A percentile compares a stretch with the other conserved stretches of the same genome.
phyloP scores from a whole-genome alignment of 441 rosid genomes.

The Adansonia rubrostipa region DNA sequence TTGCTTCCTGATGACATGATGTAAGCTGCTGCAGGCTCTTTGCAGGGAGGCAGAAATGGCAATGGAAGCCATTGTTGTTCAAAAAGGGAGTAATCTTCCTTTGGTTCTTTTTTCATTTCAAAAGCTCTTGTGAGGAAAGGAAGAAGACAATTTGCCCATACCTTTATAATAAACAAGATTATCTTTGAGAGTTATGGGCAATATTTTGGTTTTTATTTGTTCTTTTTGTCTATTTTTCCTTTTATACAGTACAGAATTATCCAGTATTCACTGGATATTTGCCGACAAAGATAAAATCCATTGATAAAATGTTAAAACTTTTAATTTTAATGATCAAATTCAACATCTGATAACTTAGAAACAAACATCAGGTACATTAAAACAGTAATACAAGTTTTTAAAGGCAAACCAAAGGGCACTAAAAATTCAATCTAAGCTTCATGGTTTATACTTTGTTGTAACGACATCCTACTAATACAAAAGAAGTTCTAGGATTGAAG shows the following conservation, averaged over 20 bases:
- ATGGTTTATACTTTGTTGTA: not conserved
- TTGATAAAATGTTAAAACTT: too few relatives aligned
- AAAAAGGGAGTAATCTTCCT: not conserved
- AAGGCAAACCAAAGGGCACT: not conserved
- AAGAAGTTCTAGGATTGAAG: not conserved
- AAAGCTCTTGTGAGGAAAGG: not conserved
- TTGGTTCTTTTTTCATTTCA: constrained; percentile 6
- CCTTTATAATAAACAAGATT: constrained; percentile 38
- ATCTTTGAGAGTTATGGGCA: constrained; percentile 43
- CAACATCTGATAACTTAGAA: not conserved
- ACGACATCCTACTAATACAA: not conserved
- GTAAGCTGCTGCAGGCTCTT: constrained; percentile 31
- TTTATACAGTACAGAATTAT: not conserved
- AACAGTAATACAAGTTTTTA: not conserved
- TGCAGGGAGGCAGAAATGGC: constrained; percentile 53
- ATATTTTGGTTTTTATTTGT: not conserved
- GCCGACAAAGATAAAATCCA: not conserved
- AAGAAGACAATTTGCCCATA: constrained; percentile 40
- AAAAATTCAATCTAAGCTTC: not conserved
- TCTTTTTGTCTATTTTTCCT: constrained; percentile 1
- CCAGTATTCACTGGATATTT: not conserved
- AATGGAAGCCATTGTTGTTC: constrained; percentile 46
- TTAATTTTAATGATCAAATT: too few relatives aligned
- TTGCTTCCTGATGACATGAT: constrained; percentile 37
- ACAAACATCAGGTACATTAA: not conserved